Evolutionary conservation across 805 yeast genomes (phyloP), one percentile per base, ranked within the genome.

Genomic region (Candida xiaguanensis): DNA sequence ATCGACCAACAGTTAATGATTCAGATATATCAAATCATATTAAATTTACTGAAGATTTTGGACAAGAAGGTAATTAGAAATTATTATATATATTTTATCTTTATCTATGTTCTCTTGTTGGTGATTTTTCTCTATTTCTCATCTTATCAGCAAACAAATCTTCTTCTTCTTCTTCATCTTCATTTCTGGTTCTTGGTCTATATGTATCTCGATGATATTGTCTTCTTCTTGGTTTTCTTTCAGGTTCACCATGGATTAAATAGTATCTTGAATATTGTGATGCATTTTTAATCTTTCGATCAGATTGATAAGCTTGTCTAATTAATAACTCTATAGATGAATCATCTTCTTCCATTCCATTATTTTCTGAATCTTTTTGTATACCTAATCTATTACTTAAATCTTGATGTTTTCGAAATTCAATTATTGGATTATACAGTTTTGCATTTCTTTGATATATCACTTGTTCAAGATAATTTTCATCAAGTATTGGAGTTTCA

Each of bases 1-100:
- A 95, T 40, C 77, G 97, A 57, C 99, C 99, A 13, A 93, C 99
- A 0, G 98, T 93, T 26, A 93, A 93, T 55, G 82, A 76, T 32
- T 76, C 75, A 8, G 99, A 93, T 59, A 75, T 93, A 43, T 73
- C 69, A 43, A 83, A 82, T 55, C 97, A 91, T 61, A 78, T 79
- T 34, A 85, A 86, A 48, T 93, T 93, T 57, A 93, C 99, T 0
- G 76, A 74, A 31, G 99, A 93, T 63, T 93, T 93, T 58, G 99
- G 99, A 27, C 96, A 91, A 53, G 99, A 93, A 62, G 99, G 99
- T 32, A 88, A 86, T 52, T 86, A 61, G 38, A 17, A 20, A 34
- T 25, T 15, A 4, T 8, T 23, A 34, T 26, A 34, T 23, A 18
- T n/a, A 25, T 15, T 19, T 29, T 17, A 36, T 29, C 39, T 35